These are phyloP conservation scores for Amanita pseudoporphyria DNA, from an alignment of 768 basidiomycete species.

Conservation along the genomic window DNA sequence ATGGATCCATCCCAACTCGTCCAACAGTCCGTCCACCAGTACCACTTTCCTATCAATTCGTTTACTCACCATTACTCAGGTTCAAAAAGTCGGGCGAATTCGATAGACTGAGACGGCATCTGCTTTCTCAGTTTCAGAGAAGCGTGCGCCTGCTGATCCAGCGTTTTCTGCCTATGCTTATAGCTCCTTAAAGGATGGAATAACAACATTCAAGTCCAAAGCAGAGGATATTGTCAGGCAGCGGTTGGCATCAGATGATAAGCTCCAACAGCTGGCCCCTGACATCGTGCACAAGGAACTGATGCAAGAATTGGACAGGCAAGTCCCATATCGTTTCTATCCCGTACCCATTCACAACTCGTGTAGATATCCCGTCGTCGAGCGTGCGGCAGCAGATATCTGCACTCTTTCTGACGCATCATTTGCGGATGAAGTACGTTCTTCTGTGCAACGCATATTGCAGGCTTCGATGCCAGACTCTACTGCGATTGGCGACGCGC, in stretches of 20 bases:
- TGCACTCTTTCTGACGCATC: conserved; percentile 37
- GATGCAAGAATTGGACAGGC: conserved; percentile 68
- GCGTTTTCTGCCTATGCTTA: not conserved
- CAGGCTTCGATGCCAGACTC: conserved; percentile 24
- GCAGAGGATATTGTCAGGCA: conserved; percentile 55
- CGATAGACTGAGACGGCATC: conserved; percentile 57
- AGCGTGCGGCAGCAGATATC: conserved; percentile 47
- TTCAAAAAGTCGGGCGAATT: conserved; percentile 79
- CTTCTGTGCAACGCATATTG: conserved; percentile 36
- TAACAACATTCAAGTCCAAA: conserved; percentile 42
- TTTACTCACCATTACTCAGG: conserved; percentile 24
- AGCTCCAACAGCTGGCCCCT: conserved; percentile 40
- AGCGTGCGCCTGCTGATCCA: conserved; percentile 35
- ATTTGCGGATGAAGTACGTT: conserved; percentile 33
- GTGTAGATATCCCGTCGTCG: conserved; percentile 53
- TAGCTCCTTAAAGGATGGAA: conserved; percentile 32
- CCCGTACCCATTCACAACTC: conserved; percentile 6
- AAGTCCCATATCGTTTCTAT: conserved; percentile 10
- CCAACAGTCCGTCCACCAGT: conserved; percentile 41
- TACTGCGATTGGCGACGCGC: conserved; percentile 10
- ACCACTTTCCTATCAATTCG: not conserved
- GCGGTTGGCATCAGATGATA: conserved; percentile 43
- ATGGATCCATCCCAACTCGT: conserved; percentile 45
- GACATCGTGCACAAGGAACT: conserved; percentile 52
- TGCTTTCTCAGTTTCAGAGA: conserved; percentile 50